Evolutionary conservation across 768 basidiomycete genomes (phyloP), one percentile per base, ranked within the genome.

Genomic region (Candolleomyces eurysporus): DNA sequence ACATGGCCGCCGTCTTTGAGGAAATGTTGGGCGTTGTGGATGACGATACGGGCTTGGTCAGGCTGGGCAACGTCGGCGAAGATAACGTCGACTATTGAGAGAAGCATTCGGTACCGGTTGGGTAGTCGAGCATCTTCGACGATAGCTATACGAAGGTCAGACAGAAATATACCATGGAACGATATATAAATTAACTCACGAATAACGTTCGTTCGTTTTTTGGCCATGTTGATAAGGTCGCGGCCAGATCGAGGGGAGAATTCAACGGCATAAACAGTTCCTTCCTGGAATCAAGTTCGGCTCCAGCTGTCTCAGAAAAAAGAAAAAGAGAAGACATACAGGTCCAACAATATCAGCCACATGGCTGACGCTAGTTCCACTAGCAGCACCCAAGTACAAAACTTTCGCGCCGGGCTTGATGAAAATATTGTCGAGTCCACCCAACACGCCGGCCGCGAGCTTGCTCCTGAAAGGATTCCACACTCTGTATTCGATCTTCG

Each of bases 401-500:
- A 98, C 96, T 81, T 97, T 98, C 68, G 89, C 87, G 62, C 97
- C 97, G 30, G 97, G 97, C 59, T 80, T 83, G 72, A 99, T 94
- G 77, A 83, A 95, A 68, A 98, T 94, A 60, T 93, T 78, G 69
- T 98, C 97, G 76, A 99, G 79, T 69, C 97, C 97, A 64, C 95
- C 93, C 62, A 98, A 80, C 55, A 98, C 92, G 75, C 97, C 97
- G 42, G 97, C 97, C 32, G 97, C 97, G 66, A 99, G 75, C 82
- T 98, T 99, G 72, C 85, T 88, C 66, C 97, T 85, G 87, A 99
- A 99, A 51, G 97, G 97, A 79, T 99, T 99, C 97, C 97, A 99
- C 32, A 99, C 97, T 59, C 97, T 84, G 77, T 98, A 99, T 77
- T 99, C 97, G 65, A 87, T 82, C 79, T 99, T 99, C 61, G 89